These are phyloP conservation scores for Trichoderma asperelloides DNA, from an alignment of 495 filamentous ascomycete genomes.

Conservation along the genomic window DNA sequence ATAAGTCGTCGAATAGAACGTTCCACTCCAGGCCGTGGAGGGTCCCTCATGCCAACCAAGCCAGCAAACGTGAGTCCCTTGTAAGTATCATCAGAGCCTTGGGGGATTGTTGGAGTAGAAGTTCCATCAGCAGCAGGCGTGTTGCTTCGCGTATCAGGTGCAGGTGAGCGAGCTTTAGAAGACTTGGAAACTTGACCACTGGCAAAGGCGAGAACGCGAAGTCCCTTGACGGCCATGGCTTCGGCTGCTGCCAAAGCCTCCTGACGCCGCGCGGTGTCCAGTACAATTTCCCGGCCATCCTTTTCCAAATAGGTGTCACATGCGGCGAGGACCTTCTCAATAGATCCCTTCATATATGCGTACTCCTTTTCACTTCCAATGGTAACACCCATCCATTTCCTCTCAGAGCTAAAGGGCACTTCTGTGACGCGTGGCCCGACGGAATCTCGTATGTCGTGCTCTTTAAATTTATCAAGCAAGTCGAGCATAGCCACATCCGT, in stretches of 20 bases:
- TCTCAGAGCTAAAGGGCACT: constrained; percentile 90
- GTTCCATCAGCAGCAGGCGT: constrained; percentile 24
- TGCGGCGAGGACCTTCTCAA: constrained; percentile 75
- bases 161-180: constrained; percentile 22
- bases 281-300: constrained; percentile 76
- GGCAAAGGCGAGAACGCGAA: constrained; percentile 85
- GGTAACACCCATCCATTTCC: constrained; percentile 98
- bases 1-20: constrained; percentile 84
- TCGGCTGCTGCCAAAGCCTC: constrained; percentile 75
- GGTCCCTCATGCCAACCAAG: constrained; percentile 93
- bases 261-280: constrained; percentile 69
- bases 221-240: constrained; percentile 82
- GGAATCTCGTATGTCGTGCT: constrained; percentile 80
- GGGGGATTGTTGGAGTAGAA: constrained; percentile 31
- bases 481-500: constrained; percentile 95
- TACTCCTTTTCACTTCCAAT: constrained; percentile 61
- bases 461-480: constrained; percentile 77
- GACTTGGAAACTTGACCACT: constrained; percentile 52
- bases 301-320: constrained; percentile 87
- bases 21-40: constrained; percentile 80
- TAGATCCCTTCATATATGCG: constrained; percentile 89
- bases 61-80: constrained; percentile 81
- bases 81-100: constrained; percentile 61
- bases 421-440: constrained; percentile 71
- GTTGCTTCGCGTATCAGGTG: constrained; percentile 19